A percentile compares a stretch with the other conserved stretches of the same genome.
Conservation (phyloP, 805 yeast genomes). For the Candida sphagnicola region DNA sequence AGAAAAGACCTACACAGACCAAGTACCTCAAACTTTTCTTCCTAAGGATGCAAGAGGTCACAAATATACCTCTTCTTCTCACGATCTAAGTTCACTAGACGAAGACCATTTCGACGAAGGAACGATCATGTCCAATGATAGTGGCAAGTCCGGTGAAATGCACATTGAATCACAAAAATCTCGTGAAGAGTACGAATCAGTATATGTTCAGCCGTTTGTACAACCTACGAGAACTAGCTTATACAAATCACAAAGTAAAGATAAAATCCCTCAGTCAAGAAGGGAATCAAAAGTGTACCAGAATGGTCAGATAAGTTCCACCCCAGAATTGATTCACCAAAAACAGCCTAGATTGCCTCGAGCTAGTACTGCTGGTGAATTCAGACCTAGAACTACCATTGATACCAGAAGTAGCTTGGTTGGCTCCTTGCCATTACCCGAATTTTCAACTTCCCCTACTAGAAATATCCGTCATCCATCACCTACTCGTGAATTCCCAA, state of each 20-base stretch:
- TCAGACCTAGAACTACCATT: not conserved
- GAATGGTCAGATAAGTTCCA: not conserved
- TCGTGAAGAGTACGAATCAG: not conserved
- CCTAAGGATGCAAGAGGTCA: too few species aligned
- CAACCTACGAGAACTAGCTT: not conserved
- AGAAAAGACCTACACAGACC: too few species aligned
- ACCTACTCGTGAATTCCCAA: conserved; percentile 1
- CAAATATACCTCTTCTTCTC: too few species aligned
- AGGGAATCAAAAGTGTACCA: not conserved
- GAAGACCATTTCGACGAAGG: not conserved
- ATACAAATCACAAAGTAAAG: not conserved
- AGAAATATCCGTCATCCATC: not conserved
- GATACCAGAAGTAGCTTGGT: not conserved
- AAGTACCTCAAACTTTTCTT: too few species aligned
- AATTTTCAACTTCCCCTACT: not conserved
- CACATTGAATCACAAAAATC: not conserved
- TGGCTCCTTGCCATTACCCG: conserved; percentile 3
- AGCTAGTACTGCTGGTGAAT: not conserved
- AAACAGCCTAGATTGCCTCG: not conserved
- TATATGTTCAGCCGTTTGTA: not conserved
- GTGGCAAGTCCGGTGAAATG: not conserved
- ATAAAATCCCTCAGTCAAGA: conserved; percentile 3
- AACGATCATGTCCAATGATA: not conserved
- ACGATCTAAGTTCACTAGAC: not conserved
- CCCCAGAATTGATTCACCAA: not conserved